These are phyloP conservation scores for Termitomyces sp. DNA, from an alignment of 1,284 basidiomycete species.

Conservation along the genomic window DNA sequence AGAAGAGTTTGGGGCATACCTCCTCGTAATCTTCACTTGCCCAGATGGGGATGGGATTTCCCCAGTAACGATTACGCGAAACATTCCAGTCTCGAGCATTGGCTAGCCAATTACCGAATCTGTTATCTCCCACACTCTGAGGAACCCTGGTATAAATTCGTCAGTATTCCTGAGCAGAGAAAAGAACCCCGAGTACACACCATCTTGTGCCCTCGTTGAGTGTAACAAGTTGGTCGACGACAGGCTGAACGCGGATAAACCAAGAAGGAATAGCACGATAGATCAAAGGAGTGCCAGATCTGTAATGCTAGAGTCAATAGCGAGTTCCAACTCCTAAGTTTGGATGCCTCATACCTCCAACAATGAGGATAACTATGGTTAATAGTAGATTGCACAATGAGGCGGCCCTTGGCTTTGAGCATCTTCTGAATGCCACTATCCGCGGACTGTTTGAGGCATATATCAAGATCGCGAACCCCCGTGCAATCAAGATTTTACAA, in stretches of 20 bases:
- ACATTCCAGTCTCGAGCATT: slow-evolving; percentile 99
- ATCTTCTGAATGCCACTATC: slow-evolving; percentile 94
- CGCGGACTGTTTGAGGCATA: slow-evolving; percentile 56
- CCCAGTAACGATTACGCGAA: slow-evolving; percentile 99
- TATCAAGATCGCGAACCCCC: slow-evolving; percentile 1
- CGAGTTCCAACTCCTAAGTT: background rate
- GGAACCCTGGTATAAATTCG: slow-evolving; percentile 68
- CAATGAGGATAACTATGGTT: slow-evolving; percentile 97
- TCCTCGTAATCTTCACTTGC: slow-evolving; percentile 91
- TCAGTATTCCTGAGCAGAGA: background rate
- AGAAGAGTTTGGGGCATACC: slow-evolving; percentile 38
- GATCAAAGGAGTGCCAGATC: slow-evolving; percentile 92
- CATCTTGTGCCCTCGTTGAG: slow-evolving; percentile 93
- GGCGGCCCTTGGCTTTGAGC: slow-evolving; percentile 82
- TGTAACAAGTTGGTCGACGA: slow-evolving; percentile 81
- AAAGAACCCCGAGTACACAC: slow-evolving; percentile 34
- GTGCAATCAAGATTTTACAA: slow-evolving; percentile 10
- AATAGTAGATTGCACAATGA: slow-evolving; percentile 85
- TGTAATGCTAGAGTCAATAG: slow-evolving; percentile 24
- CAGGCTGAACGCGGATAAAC: slow-evolving; percentile 90
- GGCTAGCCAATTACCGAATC: slow-evolving; percentile 96
- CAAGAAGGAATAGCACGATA: slow-evolving; percentile 96
- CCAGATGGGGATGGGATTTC: slow-evolving; percentile 97
- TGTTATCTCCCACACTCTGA: slow-evolving; percentile 81
- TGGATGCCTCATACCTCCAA: slow-evolving; percentile 67